Percentiles rank a stretch among this genome's conserved stretches.
Conservation (phyloP, 306 rosid genomes). For the Styphnolobium japonicum region DNA sequence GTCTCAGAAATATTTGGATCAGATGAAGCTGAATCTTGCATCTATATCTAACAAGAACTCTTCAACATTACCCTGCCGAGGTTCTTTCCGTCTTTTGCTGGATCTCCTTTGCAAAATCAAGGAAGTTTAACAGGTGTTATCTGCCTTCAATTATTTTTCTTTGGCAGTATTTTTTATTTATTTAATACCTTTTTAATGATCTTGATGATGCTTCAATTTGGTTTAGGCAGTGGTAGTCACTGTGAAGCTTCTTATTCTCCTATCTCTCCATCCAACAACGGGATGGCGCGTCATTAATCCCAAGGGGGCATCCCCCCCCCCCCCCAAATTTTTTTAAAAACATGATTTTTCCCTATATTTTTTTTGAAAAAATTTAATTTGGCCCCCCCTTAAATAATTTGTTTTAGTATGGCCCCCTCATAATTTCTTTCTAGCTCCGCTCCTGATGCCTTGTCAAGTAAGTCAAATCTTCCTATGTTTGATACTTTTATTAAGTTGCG, state of each 20-base stretch:
- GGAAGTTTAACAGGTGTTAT: constrained; percentile 31
- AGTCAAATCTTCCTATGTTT: constrained; percentile 15
- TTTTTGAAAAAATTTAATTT: too few species aligned
- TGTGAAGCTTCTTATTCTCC: constrained; percentile 11
- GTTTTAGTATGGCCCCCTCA: too few species aligned
- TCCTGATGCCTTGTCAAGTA: constrained; percentile 39
- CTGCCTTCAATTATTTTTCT: not conserved
- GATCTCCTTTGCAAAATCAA: constrained; percentile 26
- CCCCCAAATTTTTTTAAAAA: too few species aligned
- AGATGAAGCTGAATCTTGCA: constrained; percentile 42
- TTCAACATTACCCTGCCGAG: constrained; percentile 7
- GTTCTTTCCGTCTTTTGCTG: constrained; percentile 22
- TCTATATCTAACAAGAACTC: constrained; percentile 6
- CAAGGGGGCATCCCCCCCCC: too few species aligned
- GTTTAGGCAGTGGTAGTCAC: constrained; percentile 23
- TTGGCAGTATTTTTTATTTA: not conserved
- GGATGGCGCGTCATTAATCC: too few species aligned
- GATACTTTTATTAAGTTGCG: not conserved
- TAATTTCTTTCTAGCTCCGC: too few species aligned
- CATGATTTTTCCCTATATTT: too few species aligned
- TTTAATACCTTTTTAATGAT: not conserved
- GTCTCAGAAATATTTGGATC: constrained; percentile 48
- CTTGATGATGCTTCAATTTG: constrained; percentile 4
- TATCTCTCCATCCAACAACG: not conserved
- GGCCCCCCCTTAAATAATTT: too few species aligned